Evolutionary conservation across 495 filamentous ascomycete species (phyloP), one percentile per base, ranked within the genome.

Genomic region (Xylaria castorea): DNA sequence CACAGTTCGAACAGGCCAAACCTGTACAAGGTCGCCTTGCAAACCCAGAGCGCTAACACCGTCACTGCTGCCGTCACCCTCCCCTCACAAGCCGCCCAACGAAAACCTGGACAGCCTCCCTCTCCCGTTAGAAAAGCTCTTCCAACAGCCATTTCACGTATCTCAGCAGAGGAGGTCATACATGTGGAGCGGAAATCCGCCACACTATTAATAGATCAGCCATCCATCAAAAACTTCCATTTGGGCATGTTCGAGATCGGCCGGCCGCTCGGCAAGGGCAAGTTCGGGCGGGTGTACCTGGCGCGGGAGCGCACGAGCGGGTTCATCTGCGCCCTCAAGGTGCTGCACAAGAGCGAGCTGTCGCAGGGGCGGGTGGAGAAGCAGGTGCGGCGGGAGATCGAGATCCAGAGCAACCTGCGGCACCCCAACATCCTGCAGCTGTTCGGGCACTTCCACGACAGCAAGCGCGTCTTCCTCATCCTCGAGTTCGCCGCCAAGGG

Each of bases 211-310:
- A 83, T 91, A 69, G 89, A 90, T 69, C 86, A 90, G 65, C 89
- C 93, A 32, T 51, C 77, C 18, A 72, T 85, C 58, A 95, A 92
- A 75, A 88, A 94, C 66, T 93, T 96, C 79, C 94, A 98, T 74
- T 91, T 99, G 2, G 94, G 95, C 80, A 98, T 99, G 96, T 99
- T 99, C 78, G 96, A 99, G 77, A 98, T 99, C 75, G 96, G 96
- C 12, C 93, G 95, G 61, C 97, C 96, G 3, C 85, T 99, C 6
- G 96, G 96, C 11, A 99, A 98, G 81, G 96, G 96, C 67, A 99
- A 99, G 81, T 99, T 98, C 78, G 96, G 96, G 5, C 89, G 97
- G 58, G 96, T 99, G 1, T 99, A 99, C 79, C 89, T 99, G 3
- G 96, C 95, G 57, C 93, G 95, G 71, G 96, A 99, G 80, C 89